Evolutionary conservation across 2,329 filamentous ascomycete genomes (phyloP), one percentile per base, ranked within the genome.

Genomic region (Chaetomium globosum): DNA sequence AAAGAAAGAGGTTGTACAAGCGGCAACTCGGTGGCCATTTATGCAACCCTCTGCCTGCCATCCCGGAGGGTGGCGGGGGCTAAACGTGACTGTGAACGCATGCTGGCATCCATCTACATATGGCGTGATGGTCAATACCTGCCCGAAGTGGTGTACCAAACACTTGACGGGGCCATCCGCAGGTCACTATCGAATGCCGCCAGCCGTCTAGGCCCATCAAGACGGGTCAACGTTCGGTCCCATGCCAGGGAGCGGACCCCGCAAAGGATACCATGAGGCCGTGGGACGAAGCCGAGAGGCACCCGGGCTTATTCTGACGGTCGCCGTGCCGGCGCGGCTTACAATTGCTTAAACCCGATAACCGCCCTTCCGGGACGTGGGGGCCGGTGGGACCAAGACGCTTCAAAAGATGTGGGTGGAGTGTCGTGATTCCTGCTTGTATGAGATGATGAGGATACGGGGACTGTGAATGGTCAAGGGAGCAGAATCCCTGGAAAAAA

Each of bases 101-200:
- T 59, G 31, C 36, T 48, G 8, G 36, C 46, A 61, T 61, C 26
- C 16, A 31, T n/a, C 31, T 19, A 51, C 49, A 62, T 59, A 65
- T 65, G 54, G 59, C 64, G 64, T 65, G 59, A 65, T 59, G 13
- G 54, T 39, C 9, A 55, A 59, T 65, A 54, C 59, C 36, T 59
- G n/a, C 59, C 64, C 0, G n/a, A 49, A 62, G n/a, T 10, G 54
- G 63, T 33, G 59, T 56, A 10, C 36, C 36, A 28, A 23, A 7
- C 56, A n/a, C 8, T 30, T n/a, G 16, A 46, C 3, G n/a, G 46
- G 30, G 43, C 1, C 2, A 21, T 39, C 8, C 26, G 10, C 26
- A 8, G 16, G 55, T n/a, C 12, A 26, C 49, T 12, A 23, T 9
- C 33, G 19, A 31, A 46, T 13, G 6, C 12, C 43, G 21, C 30